phyloP scores from a whole-genome alignment of 495 filamentous ascomycete genomes.

The Hypoxylon fragiforme region DNA sequence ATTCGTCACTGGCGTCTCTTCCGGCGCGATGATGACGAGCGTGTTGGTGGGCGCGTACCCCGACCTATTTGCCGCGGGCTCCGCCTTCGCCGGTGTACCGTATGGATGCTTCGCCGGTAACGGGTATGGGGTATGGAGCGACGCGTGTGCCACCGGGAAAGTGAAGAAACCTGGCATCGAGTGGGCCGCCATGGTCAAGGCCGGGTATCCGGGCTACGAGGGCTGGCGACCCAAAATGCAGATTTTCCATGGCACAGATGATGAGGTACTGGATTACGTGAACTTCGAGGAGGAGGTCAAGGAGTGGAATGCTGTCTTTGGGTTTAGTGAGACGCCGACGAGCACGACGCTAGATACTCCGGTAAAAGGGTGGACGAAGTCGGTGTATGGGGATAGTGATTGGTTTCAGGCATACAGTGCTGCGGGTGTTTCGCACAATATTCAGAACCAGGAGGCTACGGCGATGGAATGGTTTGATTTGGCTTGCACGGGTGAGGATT shows the following conservation, averaged over 20 bases:
- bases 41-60: constrained; percentile 43
- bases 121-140: constrained; percentile 51
- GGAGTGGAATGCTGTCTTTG: constrained; percentile 51
- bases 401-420: constrained; percentile 55
- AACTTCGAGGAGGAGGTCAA: constrained; percentile 57
- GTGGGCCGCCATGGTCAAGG: constrained; percentile 49
- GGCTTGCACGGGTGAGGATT: constrained; percentile 33
- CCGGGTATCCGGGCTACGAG: constrained; percentile 53
- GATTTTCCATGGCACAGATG: constrained; percentile 55
- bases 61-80: constrained; percentile 48
- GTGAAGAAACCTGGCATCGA: constrained; percentile 42
- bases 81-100: constrained; percentile 62
- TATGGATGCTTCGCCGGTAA: constrained; percentile 60
- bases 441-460: constrained; percentile 51
- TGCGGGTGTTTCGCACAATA: constrained; percentile 53
- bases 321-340: constrained; percentile 34
- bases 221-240: constrained; percentile 61
- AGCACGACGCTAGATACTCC: constrained; percentile 41
- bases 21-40: constrained; percentile 58
- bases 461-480: constrained; percentile 58
- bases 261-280: constrained; percentile 52
- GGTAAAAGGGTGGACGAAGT: constrained; percentile 49
- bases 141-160: constrained; percentile 48
- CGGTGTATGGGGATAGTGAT: constrained; percentile 46
- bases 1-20: constrained; percentile 53